Evolutionary conservation across 805 yeast genomes (phyloP).

Genomic region (Hanseniaspora valbyensis): DNA sequence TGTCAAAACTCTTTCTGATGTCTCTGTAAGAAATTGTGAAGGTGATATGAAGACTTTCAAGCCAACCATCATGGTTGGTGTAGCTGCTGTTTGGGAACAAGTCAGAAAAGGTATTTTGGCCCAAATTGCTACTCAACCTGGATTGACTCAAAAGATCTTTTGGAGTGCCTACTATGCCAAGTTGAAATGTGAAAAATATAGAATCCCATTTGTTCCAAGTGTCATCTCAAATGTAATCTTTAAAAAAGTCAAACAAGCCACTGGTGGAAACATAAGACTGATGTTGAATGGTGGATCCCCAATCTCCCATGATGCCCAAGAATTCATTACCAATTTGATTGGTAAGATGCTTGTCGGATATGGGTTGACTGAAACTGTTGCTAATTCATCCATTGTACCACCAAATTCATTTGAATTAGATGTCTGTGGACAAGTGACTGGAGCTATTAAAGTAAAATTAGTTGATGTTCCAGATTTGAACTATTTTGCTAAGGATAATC

Average conservation of each 20-base stretch:
- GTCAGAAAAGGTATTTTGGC: slow-evolving; percentile 83
- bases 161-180: slow-evolving; percentile 83
- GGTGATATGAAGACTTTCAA: slow-evolving; percentile 80
- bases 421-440: slow-evolving; percentile 72
- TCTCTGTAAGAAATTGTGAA: slow-evolving; percentile 68
- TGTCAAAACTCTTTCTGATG: slow-evolving; percentile 80
- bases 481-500: slow-evolving; percentile 76
- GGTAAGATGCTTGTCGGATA: slow-evolving; percentile 89
- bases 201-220: slow-evolving; percentile 57
- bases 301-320: slow-evolving; percentile 67
- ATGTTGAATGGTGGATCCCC: slow-evolving; percentile 91
- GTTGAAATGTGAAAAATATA: slow-evolving; percentile 46
- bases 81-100: slow-evolving; percentile 96
- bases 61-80: slow-evolving; percentile 96
- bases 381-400: slow-evolving; percentile 64
- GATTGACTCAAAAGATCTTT: slow-evolving; percentile 62
- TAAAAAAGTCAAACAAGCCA: slow-evolving; percentile 81
- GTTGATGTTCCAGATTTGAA: slow-evolving; percentile 88
- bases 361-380: slow-evolving; percentile 93
- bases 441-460: slow-evolving; percentile 75
- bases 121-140: slow-evolving; percentile 58
- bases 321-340: slow-evolving; percentile 61
- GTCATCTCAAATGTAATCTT: slow-evolving; percentile 58
- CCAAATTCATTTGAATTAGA: slow-evolving; percentile 59
- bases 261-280: slow-evolving; percentile 76